Evolutionary conservation across 164 flowering plant species (phyloP), one percentile per base, ranked within the genome.

Genomic region (Nelumbo lutea): DNA sequence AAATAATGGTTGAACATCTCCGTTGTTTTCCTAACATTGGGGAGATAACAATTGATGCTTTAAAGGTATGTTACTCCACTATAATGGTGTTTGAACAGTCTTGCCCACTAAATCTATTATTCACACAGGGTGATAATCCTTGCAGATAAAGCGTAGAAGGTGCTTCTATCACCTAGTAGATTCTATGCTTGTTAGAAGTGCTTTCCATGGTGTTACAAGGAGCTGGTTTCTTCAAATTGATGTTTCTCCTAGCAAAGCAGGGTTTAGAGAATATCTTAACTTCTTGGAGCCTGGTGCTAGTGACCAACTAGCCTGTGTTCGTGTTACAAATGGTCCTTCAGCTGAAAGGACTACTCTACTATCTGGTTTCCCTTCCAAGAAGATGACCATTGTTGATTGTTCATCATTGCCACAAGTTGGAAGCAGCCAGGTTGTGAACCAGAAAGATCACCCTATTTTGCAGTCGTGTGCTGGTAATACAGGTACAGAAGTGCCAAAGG

Each of bases 1-100:
- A 81, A 80, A 73, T 90, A 48, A 27, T 65, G 70, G 6, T 65
- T 27, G 96, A 85, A 60, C 96, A 93, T 67, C 66, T 65, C 4
- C 66, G 62, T 46, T 85, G 86, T 67, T 93, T 89, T 78, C 90
- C 98, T 14, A 15, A 72, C 3, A 42, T 80, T 67, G 96, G 93
- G 66, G 74, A 81, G 58, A 83, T 93, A 42, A 65, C 56, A 39
- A 66, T 90, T 46, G 59, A 70, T 72, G 83, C 91, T 42, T 40
- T 90, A 58, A 88, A 85, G 98, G 98, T 90, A 74, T 55, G 63
- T 64, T 42, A 9, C 47, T 76, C 63, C 46, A 55, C 43, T 27
- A 11, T 42, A 13, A 39, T 68, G n/a, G 8, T 39, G 51, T 4
- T 59, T 44, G 9, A 27, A 13, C 3, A 4, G 0, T 69, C 27